Evolutionary conservation across 2,329 filamentous ascomycete genomes (phyloP).

Genomic region (Zarea fungicola): DNA sequence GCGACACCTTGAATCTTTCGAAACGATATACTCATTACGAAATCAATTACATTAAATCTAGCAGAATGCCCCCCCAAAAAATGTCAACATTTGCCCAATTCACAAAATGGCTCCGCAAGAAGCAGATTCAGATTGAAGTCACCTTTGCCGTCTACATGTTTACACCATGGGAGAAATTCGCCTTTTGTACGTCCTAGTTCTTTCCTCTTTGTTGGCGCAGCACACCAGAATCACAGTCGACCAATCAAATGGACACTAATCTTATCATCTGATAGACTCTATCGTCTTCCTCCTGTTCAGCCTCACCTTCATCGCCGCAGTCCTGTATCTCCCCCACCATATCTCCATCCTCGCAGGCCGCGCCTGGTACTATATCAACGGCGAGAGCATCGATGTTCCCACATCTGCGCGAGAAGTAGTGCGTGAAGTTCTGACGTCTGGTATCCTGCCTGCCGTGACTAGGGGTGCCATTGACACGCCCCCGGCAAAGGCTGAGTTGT

Average conservation of each 20-base stretch:
- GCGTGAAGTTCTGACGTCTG: conserved; percentile 20
- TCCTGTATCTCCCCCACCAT: conserved; percentile 92
- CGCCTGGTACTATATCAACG: conserved; percentile 91
- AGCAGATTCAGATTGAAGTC: conserved; percentile 98
- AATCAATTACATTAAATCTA: background rate
- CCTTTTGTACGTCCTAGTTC: conserved; percentile 71
- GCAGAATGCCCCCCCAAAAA: background rate
- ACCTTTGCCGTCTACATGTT: conserved; percentile 97
- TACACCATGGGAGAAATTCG: conserved; percentile 90
- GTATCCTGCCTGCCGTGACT: conserved; percentile 21
- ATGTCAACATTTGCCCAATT: conserved; percentile 46
- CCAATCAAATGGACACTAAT: too few relatives aligned
- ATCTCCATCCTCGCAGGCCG: conserved; percentile 75
- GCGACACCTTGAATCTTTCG: background rate
- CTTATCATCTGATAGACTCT: conserved; percentile 74
- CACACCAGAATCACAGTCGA: too few relatives aligned
- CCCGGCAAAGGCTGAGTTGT: conserved; percentile 30
- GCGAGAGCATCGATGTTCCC: conserved; percentile 59
- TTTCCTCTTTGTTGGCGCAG: conserved; percentile 31
- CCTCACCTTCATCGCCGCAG: conserved; percentile 78
- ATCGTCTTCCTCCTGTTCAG: conserved; percentile 85
- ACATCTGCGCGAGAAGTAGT: conserved; percentile 28
- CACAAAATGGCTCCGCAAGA: conserved; percentile 83
- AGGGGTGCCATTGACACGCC: conserved; percentile 22
- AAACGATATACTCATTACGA: too few relatives aligned